phyloP scores from a whole-genome alignment of 768 basidiomycete genomes.

The Panellus pusillus region DNA sequence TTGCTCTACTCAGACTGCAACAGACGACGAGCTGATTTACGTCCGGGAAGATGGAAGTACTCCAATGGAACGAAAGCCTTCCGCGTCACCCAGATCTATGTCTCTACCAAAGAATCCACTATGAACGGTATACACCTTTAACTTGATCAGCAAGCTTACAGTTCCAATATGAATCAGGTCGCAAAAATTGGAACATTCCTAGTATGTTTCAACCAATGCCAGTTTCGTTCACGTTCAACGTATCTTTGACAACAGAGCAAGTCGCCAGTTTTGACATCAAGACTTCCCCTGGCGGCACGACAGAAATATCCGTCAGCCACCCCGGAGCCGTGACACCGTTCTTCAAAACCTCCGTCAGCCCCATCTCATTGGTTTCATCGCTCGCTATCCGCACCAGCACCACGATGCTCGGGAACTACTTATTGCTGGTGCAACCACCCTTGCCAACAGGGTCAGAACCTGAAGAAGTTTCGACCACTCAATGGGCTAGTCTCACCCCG shows the following conservation, averaged over 20 bases:
- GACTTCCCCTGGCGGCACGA: slow-evolving; percentile 18
- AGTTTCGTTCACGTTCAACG: not conserved
- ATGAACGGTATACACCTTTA: slow-evolving; percentile 26
- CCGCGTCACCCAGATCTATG: slow-evolving; percentile 37
- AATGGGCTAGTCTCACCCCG: slow-evolving; percentile 23
- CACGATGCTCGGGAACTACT: slow-evolving; percentile 16
- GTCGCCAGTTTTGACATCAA: slow-evolving; percentile 31
- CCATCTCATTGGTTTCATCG: slow-evolving; percentile 27
- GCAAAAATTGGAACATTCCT: slow-evolving; percentile 36
- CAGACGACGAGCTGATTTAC: slow-evolving; percentile 36
- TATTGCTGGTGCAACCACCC: slow-evolving; percentile 24
- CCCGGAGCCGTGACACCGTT: slow-evolving; percentile 27
- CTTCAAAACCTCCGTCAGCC: slow-evolving; percentile 30
- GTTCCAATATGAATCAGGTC: slow-evolving; percentile 21
- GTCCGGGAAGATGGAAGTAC: slow-evolving; percentile 36
- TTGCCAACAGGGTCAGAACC: slow-evolving; percentile 24
- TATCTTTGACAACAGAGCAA: slow-evolving; percentile 23
- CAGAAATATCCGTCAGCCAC: slow-evolving; percentile 26
- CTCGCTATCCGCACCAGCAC: slow-evolving; percentile 25
- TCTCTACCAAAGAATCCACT: slow-evolving; percentile 31
- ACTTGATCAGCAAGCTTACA: not conserved
- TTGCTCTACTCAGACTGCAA: not conserved
- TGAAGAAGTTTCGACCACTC: slow-evolving; percentile 24
- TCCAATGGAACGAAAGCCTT: slow-evolving; percentile 24
- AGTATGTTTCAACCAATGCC: slow-evolving; percentile 22